Evolutionary conservation across 169 alveolate species (phyloP).

Genomic region (Eimeria acervulina): DNA sequence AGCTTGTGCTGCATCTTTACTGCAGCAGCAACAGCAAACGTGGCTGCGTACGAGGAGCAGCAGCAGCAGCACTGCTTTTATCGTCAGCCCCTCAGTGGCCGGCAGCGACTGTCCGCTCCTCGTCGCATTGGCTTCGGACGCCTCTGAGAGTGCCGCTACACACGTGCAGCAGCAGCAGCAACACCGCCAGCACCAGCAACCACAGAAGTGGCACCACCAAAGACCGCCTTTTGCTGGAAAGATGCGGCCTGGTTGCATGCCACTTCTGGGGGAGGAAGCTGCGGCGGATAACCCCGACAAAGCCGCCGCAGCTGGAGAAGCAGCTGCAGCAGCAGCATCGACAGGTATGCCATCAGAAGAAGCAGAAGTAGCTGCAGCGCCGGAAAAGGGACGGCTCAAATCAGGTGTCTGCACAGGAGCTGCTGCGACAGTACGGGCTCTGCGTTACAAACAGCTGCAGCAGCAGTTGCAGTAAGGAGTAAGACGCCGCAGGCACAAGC

Average conservation of each 20-base stretch:
- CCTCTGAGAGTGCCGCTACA: neutral
- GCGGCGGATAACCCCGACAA: neutral
- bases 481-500: neutral
- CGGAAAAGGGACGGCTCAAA: too few species aligned
- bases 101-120: neutral
- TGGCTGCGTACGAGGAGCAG: neutral
- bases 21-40: conserved; percentile 64
- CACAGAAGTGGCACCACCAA: neutral
- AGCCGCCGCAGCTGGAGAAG: conserved; percentile 1
- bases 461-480: neutral
- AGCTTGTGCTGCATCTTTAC: conserved; percentile 56
- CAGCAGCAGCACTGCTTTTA: conserved; percentile 34
- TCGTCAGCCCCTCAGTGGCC: neutral
- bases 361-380: neutral
- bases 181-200: neutral
- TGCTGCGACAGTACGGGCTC: neutral
- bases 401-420: conserved; percentile 31
- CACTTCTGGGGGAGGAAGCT: neutral
- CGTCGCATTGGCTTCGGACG: neutral
- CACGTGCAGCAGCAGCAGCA: conserved; percentile 37
- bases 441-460: conserved; percentile 22
- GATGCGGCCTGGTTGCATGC: conserved; percentile 19
- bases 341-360: neutral
- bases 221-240: neutral
- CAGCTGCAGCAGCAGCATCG: conserved; percentile 23